phyloP scores from a whole-genome alignment of 768 basidiomycete species.

The Mycena rebaudengoi region DNA sequence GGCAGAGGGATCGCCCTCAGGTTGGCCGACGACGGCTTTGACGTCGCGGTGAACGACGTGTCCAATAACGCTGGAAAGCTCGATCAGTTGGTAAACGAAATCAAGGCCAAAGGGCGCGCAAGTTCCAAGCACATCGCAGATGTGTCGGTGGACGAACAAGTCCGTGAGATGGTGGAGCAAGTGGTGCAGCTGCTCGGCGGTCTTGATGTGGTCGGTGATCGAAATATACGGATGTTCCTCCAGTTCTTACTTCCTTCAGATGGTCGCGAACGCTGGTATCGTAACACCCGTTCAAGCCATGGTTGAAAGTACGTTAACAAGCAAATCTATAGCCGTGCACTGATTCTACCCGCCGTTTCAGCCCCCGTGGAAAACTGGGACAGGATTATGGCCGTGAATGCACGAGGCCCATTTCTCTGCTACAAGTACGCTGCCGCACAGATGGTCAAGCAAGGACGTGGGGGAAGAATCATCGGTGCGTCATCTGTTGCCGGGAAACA shows the following conservation, averaged over 20 bases:
- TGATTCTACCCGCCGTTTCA: slow-evolving; percentile 11
- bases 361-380: slow-evolving; percentile 38
- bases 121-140: neutral
- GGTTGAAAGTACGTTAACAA: neutral
- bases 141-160: slow-evolving; percentile 33
- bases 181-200: slow-evolving; percentile 33
- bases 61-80: neutral
- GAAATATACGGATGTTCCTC: neutral
- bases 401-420: slow-evolving; percentile 41
- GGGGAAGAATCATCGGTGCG: slow-evolving; percentile 50
- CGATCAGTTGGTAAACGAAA: neutral
- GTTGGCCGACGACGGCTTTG: too few relatives aligned
- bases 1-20: too few relatives aligned
- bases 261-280: slow-evolving; percentile 42
- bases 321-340: neutral
- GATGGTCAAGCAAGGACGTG: slow-evolving; percentile 50
- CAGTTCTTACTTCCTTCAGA: slow-evolving; percentile 18
- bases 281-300: neutral
- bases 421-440: slow-evolving; percentile 45
- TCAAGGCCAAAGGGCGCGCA: neutral
- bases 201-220: slow-evolving; percentile 38
- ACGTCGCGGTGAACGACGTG: neutral
- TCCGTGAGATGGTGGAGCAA: slow-evolving; percentile 30
- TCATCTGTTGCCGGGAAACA: slow-evolving; percentile 46
- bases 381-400: slow-evolving; percentile 36